Evolutionary conservation across 805 yeast species (phyloP).

Genomic region (Wickerhamiella australiensis): DNA sequence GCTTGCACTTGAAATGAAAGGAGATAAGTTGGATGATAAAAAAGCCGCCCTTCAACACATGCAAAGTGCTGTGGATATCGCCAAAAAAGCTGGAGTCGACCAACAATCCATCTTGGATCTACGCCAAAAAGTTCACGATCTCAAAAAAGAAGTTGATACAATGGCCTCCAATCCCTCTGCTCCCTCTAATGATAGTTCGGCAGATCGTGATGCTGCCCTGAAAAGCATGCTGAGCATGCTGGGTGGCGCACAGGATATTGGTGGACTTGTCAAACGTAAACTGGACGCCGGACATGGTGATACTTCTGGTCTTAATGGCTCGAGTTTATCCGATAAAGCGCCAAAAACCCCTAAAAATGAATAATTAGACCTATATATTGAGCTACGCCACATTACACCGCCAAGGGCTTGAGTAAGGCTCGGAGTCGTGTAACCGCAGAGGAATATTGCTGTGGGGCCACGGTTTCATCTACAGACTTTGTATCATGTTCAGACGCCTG

Average conservation of each 20-base stretch:
- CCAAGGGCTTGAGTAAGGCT: neutral
- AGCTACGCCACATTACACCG: neutral
- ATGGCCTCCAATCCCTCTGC: neutral
- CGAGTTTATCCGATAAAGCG: too few species aligned
- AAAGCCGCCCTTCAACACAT: slow-evolving; percentile 41
- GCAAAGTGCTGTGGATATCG: slow-evolving; percentile 30
- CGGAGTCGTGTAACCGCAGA: neutral
- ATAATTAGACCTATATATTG: too few species aligned
- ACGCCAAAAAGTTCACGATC: slow-evolving; percentile 20
- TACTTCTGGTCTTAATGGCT: too few species aligned
- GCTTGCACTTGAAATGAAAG: slow-evolving; percentile 59
- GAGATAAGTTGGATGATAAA: slow-evolving; percentile 45
- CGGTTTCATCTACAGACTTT: too few species aligned
- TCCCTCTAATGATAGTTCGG: neutral
- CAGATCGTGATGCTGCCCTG: neutral
- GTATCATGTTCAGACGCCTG: too few species aligned
- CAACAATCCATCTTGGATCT: slow-evolving; percentile 28
- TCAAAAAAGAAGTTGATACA: slow-evolving; percentile 16
- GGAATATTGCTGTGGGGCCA: neutral
- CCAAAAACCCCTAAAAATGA: too few species aligned
- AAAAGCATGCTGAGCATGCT: neutral
- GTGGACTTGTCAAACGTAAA: slow-evolving; percentile 1
- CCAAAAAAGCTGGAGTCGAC: slow-evolving; percentile 31
- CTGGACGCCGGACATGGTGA: neutral
- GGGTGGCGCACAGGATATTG: neutral